Conservation (phyloP, 257 asterid genomes). For the Solanum rostratum region DNA sequence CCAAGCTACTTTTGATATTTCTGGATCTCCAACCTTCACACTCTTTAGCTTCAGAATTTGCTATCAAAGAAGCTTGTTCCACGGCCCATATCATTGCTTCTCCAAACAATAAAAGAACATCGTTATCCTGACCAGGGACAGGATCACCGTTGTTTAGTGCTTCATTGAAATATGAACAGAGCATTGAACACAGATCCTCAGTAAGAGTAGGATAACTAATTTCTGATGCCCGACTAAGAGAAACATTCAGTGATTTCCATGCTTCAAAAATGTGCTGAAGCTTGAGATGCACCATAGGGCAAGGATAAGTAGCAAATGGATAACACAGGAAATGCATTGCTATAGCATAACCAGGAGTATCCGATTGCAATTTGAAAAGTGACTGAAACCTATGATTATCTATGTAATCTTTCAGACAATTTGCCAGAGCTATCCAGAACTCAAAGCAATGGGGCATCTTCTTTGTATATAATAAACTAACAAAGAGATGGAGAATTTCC, state of each 20-base stretch:
- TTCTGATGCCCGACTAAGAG: conserved; percentile 24
- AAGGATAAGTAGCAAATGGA: conserved; percentile 43
- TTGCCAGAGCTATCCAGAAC: conserved; percentile 48
- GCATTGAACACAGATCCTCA: conserved; percentile 34
- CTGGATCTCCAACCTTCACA: conserved; percentile 16
- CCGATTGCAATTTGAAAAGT: conserved; percentile 20
- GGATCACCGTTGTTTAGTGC: conserved; percentile 3
- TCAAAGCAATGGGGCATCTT: conserved; percentile 15
- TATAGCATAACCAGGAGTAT: conserved; percentile 22
- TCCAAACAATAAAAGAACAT: conserved; percentile 33
- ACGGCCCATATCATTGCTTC: conserved; percentile 25
- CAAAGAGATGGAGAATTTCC: conserved; percentile 40
- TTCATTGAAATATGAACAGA: conserved; percentile 35
- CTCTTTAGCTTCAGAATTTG: conserved; percentile 14
- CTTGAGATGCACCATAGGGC: conserved; percentile 16
- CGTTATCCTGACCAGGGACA: conserved; percentile 13
- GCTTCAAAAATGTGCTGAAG: conserved; percentile 26
- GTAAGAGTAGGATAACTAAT: conserved; percentile 18
- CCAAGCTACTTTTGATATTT: conserved; percentile 25
- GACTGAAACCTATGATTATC: conserved; percentile 13
- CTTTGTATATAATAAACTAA: conserved; percentile 29
- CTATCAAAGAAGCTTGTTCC: conserved; percentile 27
- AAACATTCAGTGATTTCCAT: conserved; percentile 43
- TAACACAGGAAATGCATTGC: conserved; percentile 38
- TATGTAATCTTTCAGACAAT: conserved; percentile 34